phyloP scores from a whole-genome alignment of 805 yeast genomes.

The Spathaspora gorwiae region DNA sequence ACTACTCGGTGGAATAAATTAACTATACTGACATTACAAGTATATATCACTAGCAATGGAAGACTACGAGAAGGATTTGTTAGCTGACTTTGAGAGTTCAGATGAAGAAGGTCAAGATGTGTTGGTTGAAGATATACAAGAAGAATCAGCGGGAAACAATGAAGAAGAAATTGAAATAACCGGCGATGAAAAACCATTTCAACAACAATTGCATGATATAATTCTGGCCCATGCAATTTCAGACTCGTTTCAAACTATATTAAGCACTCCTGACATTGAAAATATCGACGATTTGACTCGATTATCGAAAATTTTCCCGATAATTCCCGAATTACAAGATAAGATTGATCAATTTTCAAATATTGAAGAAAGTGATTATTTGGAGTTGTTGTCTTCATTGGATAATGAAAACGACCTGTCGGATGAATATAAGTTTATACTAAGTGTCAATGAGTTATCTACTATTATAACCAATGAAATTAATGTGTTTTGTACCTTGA shows the following conservation, averaged over 20 bases:
- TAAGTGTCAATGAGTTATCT: conserved; percentile 50
- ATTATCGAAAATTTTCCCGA: conserved; percentile 18
- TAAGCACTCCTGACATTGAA: conserved; percentile 18
- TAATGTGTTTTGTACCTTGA: conserved; percentile 40
- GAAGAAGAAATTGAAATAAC: conserved; percentile 5
- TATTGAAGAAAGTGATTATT: conserved; percentile 23
- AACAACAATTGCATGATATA: conserved; percentile 11
- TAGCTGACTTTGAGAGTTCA: conserved; percentile 36
- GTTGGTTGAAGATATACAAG: conserved; percentile 4
- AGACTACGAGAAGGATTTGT: conserved; percentile 39
- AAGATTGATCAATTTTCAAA: conserved; percentile 18
- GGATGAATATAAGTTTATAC: conserved; percentile 48
- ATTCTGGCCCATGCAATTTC: conserved; percentile 3
- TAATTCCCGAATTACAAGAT: conserved; percentile 20
- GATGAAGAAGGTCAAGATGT: conserved; percentile 17
- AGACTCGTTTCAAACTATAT: conserved; percentile 10
- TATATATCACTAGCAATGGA: too few species aligned
- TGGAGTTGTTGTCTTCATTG: conserved; percentile 26
- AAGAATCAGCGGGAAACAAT: conserved; percentile 6
- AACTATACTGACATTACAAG: too few species aligned
- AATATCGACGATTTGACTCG: conserved; percentile 14
- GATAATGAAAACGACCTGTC: conserved; percentile 18
- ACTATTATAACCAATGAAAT: conserved; percentile 53
- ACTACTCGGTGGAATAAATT: background rate
- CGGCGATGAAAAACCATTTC: conserved; percentile 7